phyloP scores from a whole-genome alignment of 108 stramenopile genomes.

The Cylindrotheca fusiformis region DNA sequence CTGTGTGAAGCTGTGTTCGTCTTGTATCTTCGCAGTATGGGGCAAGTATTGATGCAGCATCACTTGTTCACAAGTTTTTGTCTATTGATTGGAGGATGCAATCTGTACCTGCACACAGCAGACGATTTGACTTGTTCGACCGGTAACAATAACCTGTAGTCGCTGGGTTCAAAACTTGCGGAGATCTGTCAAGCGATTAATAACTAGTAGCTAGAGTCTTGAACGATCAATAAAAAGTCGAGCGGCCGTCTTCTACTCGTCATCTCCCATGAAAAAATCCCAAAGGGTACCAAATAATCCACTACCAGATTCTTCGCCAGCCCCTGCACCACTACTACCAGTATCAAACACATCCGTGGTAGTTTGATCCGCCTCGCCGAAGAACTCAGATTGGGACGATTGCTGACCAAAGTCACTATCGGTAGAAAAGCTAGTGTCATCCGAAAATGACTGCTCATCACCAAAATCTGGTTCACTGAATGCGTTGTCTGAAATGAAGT shows the following conservation, averaged over 20 bases:
- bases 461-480: constrained; percentile 13
- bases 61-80: too few relatives aligned
- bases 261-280: constrained; percentile 53
- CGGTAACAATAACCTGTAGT: too few relatives aligned
- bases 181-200: too few relatives aligned
- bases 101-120: too few relatives aligned
- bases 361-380: constrained; percentile 20
- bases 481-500: constrained; percentile 12
- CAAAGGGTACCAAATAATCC: constrained; percentile 42
- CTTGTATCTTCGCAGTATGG: too few relatives aligned
- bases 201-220: too few relatives aligned
- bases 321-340: constrained; percentile 8
- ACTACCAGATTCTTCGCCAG: constrained; percentile 26
- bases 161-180: too few relatives aligned
- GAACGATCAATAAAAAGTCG: too few relatives aligned
- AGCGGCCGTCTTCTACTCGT: constrained; percentile 7
- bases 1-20: too few relatives aligned
- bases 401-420: constrained; percentile 30
- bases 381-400: constrained; percentile 6
- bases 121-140: too few relatives aligned
- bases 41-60: too few relatives aligned
- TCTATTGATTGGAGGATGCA: too few relatives aligned
- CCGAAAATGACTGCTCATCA: constrained; percentile 23
- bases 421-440: constrained; percentile 28
- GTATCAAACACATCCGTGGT: constrained; percentile 26